These are phyloP conservation scores for Mortierella sp. DNA, from an alignment of 371 early-diverging fungal genomes.

Conservation along the genomic window DNA sequence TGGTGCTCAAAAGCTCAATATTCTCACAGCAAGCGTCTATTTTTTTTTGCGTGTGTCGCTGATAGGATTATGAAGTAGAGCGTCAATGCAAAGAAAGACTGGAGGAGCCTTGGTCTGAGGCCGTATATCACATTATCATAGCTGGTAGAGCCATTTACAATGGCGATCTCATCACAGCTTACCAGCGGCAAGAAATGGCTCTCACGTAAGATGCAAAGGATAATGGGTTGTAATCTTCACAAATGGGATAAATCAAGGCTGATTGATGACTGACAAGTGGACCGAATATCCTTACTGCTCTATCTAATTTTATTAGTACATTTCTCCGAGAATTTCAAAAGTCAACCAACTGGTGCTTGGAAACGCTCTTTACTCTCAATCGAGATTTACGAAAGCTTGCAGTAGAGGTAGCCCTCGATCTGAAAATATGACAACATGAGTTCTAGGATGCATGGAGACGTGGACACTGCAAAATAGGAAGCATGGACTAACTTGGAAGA, in stretches of 20 bases:
- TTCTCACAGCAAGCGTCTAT: neutral
- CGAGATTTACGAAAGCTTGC: conserved; percentile 67
- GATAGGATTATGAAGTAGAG: conserved; percentile 48
- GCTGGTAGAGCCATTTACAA: conserved; percentile 55
- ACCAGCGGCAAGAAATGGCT: conserved; percentile 64
- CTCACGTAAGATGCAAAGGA: conserved; percentile 60
- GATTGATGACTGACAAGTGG: no score
- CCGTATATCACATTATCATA: conserved; percentile 61
- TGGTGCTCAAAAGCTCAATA: neutral
- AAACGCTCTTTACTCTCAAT: conserved; percentile 67
- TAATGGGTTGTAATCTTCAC: neutral
- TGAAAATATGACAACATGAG: neutral
- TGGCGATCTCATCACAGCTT: conserved; percentile 64
- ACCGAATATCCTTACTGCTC: no score
- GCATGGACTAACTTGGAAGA: neutral
- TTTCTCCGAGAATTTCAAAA: conserved; percentile 62
- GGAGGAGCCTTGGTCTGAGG: conserved; percentile 65
- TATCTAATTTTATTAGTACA: conserved; percentile 35
- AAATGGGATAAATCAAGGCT: no score
- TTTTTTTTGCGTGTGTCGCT: neutral
- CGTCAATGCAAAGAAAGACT: conserved; percentile 45
- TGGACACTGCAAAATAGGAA: neutral
- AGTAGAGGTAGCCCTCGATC: conserved; percentile 37
- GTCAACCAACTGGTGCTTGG: conserved; percentile 66
- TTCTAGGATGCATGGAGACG: no score